Evolutionary conservation across 1,284 basidiomycete genomes (phyloP).

Genomic region (Naganishia albida): DNA sequence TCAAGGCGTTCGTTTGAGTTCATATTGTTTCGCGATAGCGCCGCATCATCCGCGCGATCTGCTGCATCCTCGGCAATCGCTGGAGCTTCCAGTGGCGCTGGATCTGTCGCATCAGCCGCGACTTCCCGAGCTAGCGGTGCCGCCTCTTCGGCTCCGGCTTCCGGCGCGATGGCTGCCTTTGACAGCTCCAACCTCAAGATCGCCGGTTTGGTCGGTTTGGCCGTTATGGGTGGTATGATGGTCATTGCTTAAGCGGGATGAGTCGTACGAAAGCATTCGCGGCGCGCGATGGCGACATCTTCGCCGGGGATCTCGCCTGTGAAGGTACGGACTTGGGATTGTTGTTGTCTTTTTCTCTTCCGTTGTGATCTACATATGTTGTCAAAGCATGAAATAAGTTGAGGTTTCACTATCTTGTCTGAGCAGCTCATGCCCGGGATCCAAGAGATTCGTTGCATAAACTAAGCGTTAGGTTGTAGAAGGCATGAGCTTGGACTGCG

Average conservation of each 20-base stretch:
- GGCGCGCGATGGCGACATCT: not conserved
- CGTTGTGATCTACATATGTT: not conserved
- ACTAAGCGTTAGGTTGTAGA: no score
- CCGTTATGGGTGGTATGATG: conserved; percentile 29
- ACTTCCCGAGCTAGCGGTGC: conserved; percentile 1
- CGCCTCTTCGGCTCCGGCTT: conserved; percentile 19
- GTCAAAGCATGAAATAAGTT: conserved; percentile 1
- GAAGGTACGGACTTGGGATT: not conserved
- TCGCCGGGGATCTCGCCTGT: not conserved
- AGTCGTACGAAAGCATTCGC: not conserved
- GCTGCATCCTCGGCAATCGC: conserved; percentile 25
- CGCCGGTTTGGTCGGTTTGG: conserved; percentile 28
- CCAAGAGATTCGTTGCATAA: not conserved
- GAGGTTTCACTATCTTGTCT: no score
- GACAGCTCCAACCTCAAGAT: conserved; percentile 10
- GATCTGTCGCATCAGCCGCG: conserved; percentile 24
- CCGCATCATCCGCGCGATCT: conserved; percentile 24
- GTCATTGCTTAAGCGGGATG: conserved; percentile 16
- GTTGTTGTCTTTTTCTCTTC: not conserved
- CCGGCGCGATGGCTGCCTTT: conserved; percentile 5
- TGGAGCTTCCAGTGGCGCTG: conserved; percentile 14
- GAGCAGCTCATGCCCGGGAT: not conserved
- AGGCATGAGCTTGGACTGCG: no score
- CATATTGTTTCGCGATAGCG: not conserved
- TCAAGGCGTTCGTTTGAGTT: not conserved